phyloP scores from a whole-genome alignment of 805 yeast genomes.

The Alloascoidea africana region DNA sequence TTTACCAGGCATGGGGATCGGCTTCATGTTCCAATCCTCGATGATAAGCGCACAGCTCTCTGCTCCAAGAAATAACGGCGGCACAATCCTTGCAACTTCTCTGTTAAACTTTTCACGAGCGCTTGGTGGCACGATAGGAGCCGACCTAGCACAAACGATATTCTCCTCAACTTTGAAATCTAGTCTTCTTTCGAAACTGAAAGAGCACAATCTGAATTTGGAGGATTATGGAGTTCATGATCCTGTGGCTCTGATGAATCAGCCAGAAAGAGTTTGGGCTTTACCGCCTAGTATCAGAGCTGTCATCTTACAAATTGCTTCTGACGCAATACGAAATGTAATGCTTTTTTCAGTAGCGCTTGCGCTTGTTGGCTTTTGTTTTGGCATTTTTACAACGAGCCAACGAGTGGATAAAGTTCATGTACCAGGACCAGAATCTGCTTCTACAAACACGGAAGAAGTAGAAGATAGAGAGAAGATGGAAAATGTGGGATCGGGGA shows the following conservation, averaged over 20 bases:
- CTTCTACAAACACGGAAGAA: not conserved
- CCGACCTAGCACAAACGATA: slow-evolving; percentile 26
- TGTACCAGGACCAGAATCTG: not conserved
- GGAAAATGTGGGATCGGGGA: too few species aligned
- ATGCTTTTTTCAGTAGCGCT: not conserved
- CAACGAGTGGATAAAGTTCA: not conserved
- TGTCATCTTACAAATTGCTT: not conserved
- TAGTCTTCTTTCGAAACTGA: not conserved
- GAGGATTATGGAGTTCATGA: not conserved
- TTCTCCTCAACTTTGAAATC: slow-evolving; percentile 18
- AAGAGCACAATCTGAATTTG: not conserved
- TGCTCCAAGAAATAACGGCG: slow-evolving; percentile 37
- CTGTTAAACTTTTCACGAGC: slow-evolving; percentile 28
- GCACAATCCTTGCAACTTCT: slow-evolving; percentile 31
- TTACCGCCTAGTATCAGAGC: not conserved
- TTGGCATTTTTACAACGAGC: not conserved
- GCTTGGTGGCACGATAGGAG: slow-evolving; percentile 29
- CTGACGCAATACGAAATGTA: not conserved
- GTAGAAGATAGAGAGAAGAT: too few species aligned
- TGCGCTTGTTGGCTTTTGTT: not conserved
- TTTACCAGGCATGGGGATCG: slow-evolving; percentile 30
- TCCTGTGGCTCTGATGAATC: not conserved
- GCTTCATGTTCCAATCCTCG: slow-evolving; percentile 29
- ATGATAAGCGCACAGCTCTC: slow-evolving; percentile 29
- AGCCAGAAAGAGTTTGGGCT: not conserved